Conservation (phyloP, 108 stramenopile genomes). For the Cyclostephanos tholiformis region DNA sequence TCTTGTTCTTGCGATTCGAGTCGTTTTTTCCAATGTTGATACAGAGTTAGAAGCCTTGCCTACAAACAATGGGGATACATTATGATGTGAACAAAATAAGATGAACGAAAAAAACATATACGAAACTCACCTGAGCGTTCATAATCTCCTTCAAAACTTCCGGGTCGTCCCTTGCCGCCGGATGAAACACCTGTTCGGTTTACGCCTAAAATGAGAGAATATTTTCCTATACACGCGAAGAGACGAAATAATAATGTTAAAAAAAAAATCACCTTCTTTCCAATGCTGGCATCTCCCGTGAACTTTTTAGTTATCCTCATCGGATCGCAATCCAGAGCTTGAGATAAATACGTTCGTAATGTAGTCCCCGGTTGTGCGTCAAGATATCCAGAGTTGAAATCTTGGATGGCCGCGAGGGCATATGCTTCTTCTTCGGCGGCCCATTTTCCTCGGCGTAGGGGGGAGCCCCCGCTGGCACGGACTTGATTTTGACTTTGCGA, state of each 20-base stretch:
- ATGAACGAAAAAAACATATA: conserved; percentile 10
- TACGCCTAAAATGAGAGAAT: background rate
- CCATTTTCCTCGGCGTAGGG: conserved; percentile 92
- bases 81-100: conserved; percentile 8
- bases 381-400: conserved; percentile 93
- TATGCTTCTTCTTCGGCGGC: conserved; percentile 95
- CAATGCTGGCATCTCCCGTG: conserved; percentile 93
- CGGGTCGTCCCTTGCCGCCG: conserved; percentile 58
- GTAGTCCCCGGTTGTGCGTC: conserved; percentile 95
- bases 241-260: conserved; percentile 13
- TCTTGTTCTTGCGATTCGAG: conserved; percentile 81
- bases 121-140: conserved; percentile 68
- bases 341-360: conserved; percentile 90
- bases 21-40: conserved; percentile 70
- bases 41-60: conserved; percentile 71
- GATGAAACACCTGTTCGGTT: conserved; percentile 69
- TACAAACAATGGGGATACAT: conserved; percentile 5
- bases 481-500: background rate
- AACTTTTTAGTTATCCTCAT: conserved; percentile 99
- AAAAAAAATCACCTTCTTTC: conserved; percentile 65
- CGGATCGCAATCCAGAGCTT: conserved; percentile 97
- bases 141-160: conserved; percentile 61
- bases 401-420: conserved; percentile 88
- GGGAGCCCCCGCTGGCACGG: background rate
- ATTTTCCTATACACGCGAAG: background rate